Percentiles rank a stretch among this genome's conserved stretches.
phyloP scores from a whole-genome alignment of 495 filamentous ascomycete genomes.

The Penicillium egyptiacum region DNA sequence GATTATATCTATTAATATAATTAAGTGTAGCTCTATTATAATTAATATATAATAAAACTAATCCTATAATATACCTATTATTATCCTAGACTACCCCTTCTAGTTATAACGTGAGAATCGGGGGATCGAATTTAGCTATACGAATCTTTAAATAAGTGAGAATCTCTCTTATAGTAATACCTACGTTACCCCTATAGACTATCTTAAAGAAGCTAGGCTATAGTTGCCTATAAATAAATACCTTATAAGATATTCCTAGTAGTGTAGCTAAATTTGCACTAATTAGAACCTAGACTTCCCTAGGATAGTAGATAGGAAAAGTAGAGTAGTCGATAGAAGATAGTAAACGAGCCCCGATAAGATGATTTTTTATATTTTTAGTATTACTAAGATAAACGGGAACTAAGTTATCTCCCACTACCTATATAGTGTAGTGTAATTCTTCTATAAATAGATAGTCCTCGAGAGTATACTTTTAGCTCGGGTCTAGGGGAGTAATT shows the following conservation, averaged over 20 bases:
- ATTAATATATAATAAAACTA: neutral
- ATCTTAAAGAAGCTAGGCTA: constrained; percentile 1
- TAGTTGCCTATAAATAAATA: constrained; percentile 3
- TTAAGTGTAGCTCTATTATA: neutral
- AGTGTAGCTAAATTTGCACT: constrained; percentile 9
- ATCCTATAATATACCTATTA: neutral
- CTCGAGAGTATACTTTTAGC: neutral
- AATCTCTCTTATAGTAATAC: neutral
- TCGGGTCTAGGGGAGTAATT: neutral
- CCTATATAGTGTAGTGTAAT: neutral
- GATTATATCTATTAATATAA: neutral
- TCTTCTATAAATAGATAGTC: neutral
- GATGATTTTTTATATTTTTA: neutral
- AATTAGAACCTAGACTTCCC: constrained; percentile 8
- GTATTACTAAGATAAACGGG: neutral
- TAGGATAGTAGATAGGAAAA: constrained; percentile 8
- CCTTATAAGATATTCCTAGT: neutral
- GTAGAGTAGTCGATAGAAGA: constrained; percentile 5
- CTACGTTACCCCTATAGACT: neutral
- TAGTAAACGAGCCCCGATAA: constrained; percentile 3
- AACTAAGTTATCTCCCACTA: neutral
- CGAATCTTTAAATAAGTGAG: constrained; percentile 1
- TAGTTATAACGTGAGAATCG: neutral
- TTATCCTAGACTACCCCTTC: neutral
- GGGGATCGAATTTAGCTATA: neutral